Evolutionary conservation across 2,329 filamentous ascomycete species (phyloP).

Genomic region (Trichoderma aggressivum): DNA sequence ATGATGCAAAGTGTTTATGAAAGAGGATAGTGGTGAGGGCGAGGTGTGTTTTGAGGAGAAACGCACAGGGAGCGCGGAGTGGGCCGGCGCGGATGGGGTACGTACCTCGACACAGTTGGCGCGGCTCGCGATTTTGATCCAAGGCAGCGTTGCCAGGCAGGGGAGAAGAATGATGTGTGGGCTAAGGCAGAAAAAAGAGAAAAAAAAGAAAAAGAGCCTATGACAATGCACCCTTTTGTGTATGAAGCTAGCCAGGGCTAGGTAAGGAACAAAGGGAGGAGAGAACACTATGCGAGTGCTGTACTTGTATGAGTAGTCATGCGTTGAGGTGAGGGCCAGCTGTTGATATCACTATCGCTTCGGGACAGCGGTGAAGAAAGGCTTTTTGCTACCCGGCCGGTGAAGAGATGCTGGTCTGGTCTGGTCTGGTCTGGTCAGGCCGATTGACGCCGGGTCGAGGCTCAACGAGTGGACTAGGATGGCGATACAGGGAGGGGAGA

Average conservation of each 20-base stretch:
- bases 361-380: conserved; percentile 10
- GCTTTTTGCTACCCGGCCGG: not conserved
- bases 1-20: conserved; percentile 36
- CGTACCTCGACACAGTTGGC: conserved; percentile 30
- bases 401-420: not conserved
- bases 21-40: conserved; percentile 32
- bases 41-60: conserved; percentile 37
- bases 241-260: not conserved
- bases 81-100: conserved; percentile 31
- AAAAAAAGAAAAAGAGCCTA: not conserved
- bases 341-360: not conserved
- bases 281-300: not conserved
- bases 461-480: conserved; percentile 18
- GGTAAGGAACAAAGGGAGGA: not conserved
- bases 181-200: not conserved
- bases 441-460: not conserved
- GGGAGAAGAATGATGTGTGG: conserved; percentile 14
- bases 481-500: not conserved
- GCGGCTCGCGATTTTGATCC: conserved; percentile 28
- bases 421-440: not conserved
- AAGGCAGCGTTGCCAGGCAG: conserved; percentile 32
- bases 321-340: not conserved
- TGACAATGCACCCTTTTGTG: not conserved
- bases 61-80: conserved; percentile 29
- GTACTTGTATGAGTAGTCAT: not conserved